Evolutionary conservation across 345 rosid genomes (phyloP).

Genomic region (Heritiera fomes): DNA sequence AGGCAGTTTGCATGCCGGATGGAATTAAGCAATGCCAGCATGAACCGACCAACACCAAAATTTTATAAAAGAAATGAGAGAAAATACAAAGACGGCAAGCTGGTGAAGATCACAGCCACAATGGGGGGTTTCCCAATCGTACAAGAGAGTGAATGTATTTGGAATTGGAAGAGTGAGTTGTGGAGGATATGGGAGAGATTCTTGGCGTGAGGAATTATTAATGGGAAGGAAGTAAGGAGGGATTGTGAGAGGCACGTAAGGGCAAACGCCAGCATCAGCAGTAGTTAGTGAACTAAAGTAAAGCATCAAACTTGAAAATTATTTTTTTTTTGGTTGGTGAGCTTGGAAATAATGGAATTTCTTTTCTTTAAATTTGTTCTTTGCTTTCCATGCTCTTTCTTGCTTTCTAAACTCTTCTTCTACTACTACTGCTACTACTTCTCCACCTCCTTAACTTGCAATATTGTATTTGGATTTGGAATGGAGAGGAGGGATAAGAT

Average conservation of each 20-base stretch:
- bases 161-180: not conserved
- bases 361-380: not conserved
- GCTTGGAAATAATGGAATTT: not conserved
- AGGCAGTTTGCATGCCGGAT: slow-evolving; percentile 12
- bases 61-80: not conserved
- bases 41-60: slow-evolving; percentile 6
- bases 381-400: not conserved
- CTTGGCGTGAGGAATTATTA: slow-evolving; percentile 15
- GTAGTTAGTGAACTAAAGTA: not conserved
- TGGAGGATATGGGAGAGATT: slow-evolving; percentile 4
- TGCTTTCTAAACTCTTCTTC: not conserved
- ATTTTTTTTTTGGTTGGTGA: slow-evolving; percentile 1
- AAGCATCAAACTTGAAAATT: not conserved
- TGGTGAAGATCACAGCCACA: not conserved
- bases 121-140: not conserved
- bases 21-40: slow-evolving; percentile 9
- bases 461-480: not conserved
- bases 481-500: not conserved
- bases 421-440: not conserved
- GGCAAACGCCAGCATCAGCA: slow-evolving; percentile 6
- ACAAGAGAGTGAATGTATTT: not conserved
- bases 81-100: not conserved
- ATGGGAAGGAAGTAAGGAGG: not conserved
- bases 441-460: not conserved
- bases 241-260: slow-evolving; percentile 19